Evolutionary conservation across 2,329 filamentous ascomycete genomes (phyloP).

Genomic region (Beauveria sp.): DNA sequence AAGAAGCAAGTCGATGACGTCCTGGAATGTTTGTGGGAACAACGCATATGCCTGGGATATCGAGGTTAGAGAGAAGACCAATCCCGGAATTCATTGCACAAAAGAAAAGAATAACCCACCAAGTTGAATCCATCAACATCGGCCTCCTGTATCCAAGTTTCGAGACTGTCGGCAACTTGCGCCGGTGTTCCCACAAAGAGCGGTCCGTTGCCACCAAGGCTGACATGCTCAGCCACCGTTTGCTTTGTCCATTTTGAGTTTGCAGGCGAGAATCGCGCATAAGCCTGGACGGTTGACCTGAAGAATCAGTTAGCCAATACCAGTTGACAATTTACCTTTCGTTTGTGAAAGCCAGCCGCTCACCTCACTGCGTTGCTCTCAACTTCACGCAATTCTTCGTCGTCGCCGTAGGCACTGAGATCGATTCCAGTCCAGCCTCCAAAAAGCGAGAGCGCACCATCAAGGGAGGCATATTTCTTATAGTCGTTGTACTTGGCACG

Average conservation of each 20-base stretch:
- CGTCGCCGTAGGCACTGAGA: constrained; percentile 50
- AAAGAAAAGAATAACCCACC: background rate
- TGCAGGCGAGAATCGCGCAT: constrained; percentile 30
- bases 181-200: constrained; percentile 23
- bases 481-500: constrained; percentile 41
- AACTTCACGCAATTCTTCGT: constrained; percentile 54
- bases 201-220: constrained; percentile 23
- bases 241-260: constrained; percentile 28
- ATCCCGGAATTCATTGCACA: background rate
- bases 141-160: constrained; percentile 37
- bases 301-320: background rate
- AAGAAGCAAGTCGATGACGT: constrained; percentile 56
- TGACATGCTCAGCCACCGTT: constrained; percentile 24
- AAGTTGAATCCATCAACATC: constrained; percentile 51
- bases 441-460: constrained; percentile 57
- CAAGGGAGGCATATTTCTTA: constrained; percentile 47
- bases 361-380: constrained; percentile 47
- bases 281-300: constrained; percentile 38
- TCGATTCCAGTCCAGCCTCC: constrained; percentile 63
- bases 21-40: constrained; percentile 54
- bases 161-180: constrained; percentile 25
- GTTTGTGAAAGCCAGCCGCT: background rate
- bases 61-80: background rate
- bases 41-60: constrained; percentile 20
- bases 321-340: no score